Evolutionary conservation across 768 basidiomycete genomes (phyloP).

Genomic region (Lactifluus rugatus): DNA sequence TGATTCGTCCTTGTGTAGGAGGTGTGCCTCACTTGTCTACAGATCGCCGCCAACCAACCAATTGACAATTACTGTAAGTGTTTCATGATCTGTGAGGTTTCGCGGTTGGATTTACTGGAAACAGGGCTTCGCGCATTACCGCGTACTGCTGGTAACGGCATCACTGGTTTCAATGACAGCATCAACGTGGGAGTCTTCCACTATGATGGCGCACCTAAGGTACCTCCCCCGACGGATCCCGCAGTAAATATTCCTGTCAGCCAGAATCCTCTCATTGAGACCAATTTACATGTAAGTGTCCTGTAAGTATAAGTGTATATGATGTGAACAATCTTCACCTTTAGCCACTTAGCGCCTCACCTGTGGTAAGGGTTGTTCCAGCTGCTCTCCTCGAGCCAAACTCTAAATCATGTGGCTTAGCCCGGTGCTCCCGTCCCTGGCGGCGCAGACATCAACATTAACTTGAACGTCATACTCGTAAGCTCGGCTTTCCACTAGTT

Average conservation of each 20-base stretch:
- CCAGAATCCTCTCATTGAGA: slow-evolving; percentile 7
- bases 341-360: neutral
- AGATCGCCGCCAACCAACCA: slow-evolving; percentile 32
- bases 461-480: slow-evolving; percentile 16
- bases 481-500: neutral
- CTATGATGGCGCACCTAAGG: slow-evolving; percentile 12
- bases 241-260: slow-evolving; percentile 2
- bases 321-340: neutral
- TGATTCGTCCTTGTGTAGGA: neutral
- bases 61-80: slow-evolving; percentile 37
- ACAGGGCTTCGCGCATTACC: slow-evolving; percentile 16
- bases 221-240: slow-evolving; percentile 2
- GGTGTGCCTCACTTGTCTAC: neutral
- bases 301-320: no score
- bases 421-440: slow-evolving; percentile 7
- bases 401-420: neutral
- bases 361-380: neutral
- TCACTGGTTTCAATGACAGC: neutral
- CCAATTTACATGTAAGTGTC: slow-evolving; percentile 6
- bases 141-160: neutral
- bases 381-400: neutral
- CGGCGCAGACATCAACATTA: slow-evolving; percentile 15
- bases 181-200: slow-evolving; percentile 14
- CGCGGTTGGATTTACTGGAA: slow-evolving; percentile 8
- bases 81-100: neutral